These are phyloP conservation scores for Trichoderma erinaceum DNA, from an alignment of 495 filamentous ascomycete genomes.

Conservation along the genomic window DNA sequence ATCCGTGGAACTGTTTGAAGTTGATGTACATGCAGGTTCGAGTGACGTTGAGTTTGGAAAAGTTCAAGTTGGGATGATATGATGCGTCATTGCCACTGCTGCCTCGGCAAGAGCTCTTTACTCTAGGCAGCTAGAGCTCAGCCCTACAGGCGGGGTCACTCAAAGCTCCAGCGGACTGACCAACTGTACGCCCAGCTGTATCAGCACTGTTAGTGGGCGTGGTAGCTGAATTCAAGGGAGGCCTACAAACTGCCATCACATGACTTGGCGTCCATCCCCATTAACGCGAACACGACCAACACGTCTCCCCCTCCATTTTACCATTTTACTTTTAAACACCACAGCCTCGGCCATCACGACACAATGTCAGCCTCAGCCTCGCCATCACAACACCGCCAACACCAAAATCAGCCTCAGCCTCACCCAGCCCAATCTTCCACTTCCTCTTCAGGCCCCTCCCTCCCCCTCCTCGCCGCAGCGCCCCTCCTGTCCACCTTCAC, in stretches of 20 bases:
- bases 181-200: not conserved
- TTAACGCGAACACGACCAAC: not conserved
- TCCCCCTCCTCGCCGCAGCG: conserved; percentile 30
- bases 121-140: not conserved
- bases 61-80: no score
- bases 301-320: no score
- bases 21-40: not conserved
- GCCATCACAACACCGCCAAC: not conserved
- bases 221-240: not conserved
- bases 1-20: not conserved
- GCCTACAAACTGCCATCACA: not conserved
- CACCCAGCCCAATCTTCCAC: not conserved
- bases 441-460: conserved; percentile 17
- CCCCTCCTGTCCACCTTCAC: conserved; percentile 54
- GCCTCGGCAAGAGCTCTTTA: not conserved
- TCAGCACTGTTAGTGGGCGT: not conserved
- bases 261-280: no score
- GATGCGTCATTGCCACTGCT: conserved; percentile 6
- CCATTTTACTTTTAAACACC: not conserved
- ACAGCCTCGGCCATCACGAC: not conserved
- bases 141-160: not conserved
- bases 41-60: no score
- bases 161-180: not conserved
- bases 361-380: not conserved
- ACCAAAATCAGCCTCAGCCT: conserved; percentile 14